Evolutionary conservation across 176 grass and related monocot species (phyloP).

Genomic region (Chloris gayana): DNA sequence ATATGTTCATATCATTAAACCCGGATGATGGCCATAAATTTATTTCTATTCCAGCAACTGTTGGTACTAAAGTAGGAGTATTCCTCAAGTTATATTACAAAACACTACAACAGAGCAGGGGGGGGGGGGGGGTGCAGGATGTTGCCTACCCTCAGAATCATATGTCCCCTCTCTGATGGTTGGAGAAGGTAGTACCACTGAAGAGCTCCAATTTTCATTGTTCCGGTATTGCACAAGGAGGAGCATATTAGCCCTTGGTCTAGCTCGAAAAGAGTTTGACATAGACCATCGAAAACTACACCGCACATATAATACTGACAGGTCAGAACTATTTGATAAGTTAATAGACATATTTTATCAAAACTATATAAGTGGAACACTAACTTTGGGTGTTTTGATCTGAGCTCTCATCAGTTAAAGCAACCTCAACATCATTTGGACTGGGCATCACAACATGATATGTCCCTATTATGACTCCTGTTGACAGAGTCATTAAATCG

Average conservation of each 20-base stretch:
- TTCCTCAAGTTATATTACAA: neutral
- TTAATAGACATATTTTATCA: conserved; percentile 34
- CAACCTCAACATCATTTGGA: conserved; percentile 62
- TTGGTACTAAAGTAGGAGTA: neutral
- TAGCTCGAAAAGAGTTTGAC: conserved; percentile 72
- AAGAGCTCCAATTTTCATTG: conserved; percentile 67
- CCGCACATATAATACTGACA: conserved; percentile 25
- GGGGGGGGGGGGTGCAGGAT: no score
- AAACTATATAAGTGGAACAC: conserved; percentile 25
- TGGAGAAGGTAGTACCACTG: conserved; percentile 81
- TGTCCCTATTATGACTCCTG: conserved; percentile 70
- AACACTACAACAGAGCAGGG: conserved; percentile 1
- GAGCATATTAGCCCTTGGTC: conserved; percentile 90
- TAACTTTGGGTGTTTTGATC: conserved; percentile 79
- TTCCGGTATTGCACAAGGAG: conserved; percentile 78
- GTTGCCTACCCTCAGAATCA: conserved; percentile 78
- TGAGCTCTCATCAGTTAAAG: conserved; percentile 52
- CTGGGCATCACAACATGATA: conserved; percentile 74
- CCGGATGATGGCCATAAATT: neutral
- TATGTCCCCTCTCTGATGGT: conserved; percentile 75
- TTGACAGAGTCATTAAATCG: conserved; percentile 34
- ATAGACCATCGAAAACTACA: conserved; percentile 89
- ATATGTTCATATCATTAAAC: conserved; percentile 23
- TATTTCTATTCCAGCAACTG: neutral
- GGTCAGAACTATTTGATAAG: conserved; percentile 7